Base-by-base conservation (phyloP, 768 basidiomycete genomes). In the Rhodotorula graminis region DNA sequence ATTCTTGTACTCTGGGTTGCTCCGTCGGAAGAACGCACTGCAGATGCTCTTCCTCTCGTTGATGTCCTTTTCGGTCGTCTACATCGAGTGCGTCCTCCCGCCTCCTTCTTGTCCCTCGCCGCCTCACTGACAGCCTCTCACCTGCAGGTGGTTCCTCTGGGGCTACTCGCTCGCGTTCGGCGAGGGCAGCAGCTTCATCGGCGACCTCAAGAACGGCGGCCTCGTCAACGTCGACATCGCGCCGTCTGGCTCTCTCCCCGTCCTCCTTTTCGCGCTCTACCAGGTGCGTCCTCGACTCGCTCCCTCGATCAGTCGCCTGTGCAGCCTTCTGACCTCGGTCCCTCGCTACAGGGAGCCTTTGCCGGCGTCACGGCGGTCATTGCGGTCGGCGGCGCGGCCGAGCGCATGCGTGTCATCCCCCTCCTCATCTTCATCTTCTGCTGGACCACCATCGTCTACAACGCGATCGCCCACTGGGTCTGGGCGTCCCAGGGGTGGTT, bases 111-210 rank as follows among this genome's bases (percentile, higher is more conserved):
- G 11, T n/a, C 23, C 9, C 5, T 2, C 44, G 14, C 12, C 44
- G 12, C 6, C 14, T 46, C 6, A 46, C 44, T 46, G 12, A 18
- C 44, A 12, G 11, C 44, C 44, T 46, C 14, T 18, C 44, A 6
- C 44, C 9, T 9, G 37, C 37, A 37, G 37, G 37, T 37, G 37
- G 37, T 37, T 37, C 37, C 37, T 37, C 37, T 37, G 58, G 94
- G 94, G 94, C 80, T 94, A 92, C 82, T 88, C 91, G 1, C 84
- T 93, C 50, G 89, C 90, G 2, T 93, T 93, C 81, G 84, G 87
- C 37, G 37, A 37, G 25, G 70, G 61, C 10, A 83, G 82, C 50
- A 72, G 75, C n/a, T 98, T 85, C 81, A 95, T 99, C 72, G 95
- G 95, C 55, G 87, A 94, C 80, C 86, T 96, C 31, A 83, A 83